Percentiles rank a stretch among this genome's conserved stretches.
phyloP scores from a whole-genome alignment of 192 early-diverging fungal genomes.

The Coemansia sp. region DNA sequence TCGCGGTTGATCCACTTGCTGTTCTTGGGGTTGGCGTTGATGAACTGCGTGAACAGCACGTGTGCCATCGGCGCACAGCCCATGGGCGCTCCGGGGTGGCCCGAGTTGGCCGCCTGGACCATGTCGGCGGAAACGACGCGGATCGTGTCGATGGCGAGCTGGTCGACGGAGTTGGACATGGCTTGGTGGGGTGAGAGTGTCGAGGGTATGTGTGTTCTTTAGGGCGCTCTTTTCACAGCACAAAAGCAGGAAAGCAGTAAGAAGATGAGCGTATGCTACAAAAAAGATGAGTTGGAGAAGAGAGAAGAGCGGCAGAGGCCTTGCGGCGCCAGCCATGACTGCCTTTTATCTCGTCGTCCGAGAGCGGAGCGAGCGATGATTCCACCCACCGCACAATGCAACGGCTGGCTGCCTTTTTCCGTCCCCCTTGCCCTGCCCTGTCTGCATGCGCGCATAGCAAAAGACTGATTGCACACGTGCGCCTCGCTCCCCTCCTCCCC shows the following conservation, averaged over 20 bases:
- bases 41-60: constrained; percentile 78
- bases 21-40: constrained; percentile 83
- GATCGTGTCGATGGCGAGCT: constrained; percentile 80
- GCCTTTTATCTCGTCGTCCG: too few species aligned
- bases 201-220: not conserved
- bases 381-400: too few species aligned
- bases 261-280: not conserved
- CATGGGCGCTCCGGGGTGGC: constrained; percentile 98
- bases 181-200: not conserved
- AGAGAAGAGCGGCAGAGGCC: too few species aligned
- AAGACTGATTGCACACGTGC: too few species aligned
- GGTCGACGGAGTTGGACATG: constrained; percentile 42
- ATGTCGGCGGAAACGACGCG: constrained; percentile 85
- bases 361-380: too few species aligned
- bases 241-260: not conserved
- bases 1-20: constrained; percentile 93
- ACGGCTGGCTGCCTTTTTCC: too few species aligned
- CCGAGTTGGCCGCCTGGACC: constrained; percentile 84
- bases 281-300: not conserved
- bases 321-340: too few species aligned
- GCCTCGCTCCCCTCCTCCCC: too few species aligned
- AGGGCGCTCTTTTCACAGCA: not conserved
- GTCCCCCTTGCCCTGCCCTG: too few species aligned
- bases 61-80: constrained; percentile 95
- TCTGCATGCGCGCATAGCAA: too few species aligned